These are phyloP conservation scores for Eudorina sp. DNA, from an alignment of 139 green algal genomes.

Conservation along the genomic window DNA sequence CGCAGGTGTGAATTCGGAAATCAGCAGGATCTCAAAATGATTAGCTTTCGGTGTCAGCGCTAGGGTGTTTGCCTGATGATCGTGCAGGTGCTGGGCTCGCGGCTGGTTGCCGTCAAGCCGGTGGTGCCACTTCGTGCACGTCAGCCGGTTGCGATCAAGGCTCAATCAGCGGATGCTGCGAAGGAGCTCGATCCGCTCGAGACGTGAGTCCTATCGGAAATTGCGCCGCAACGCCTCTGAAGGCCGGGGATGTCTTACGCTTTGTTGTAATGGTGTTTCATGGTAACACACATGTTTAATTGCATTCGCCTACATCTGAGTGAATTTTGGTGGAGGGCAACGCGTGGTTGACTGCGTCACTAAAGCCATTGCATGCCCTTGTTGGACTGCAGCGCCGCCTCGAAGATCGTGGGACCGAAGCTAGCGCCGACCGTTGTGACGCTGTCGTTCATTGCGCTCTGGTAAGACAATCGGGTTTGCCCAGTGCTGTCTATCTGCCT, in stretches of 20 bases:
- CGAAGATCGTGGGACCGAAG: conserved; percentile 82
- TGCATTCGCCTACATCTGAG: too few species aligned
- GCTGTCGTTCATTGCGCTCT: conserved; percentile 84
- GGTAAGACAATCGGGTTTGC: conserved; percentile 66
- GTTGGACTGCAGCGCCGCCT: conserved; percentile 63
- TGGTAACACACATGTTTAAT: too few species aligned
- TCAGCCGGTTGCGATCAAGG: not conserved
- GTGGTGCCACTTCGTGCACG: not conserved
- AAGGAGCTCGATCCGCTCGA: conserved; percentile 71
- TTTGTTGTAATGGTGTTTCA: too few species aligned
- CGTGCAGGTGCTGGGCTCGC: conserved; percentile 31
- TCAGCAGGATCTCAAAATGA: too few species aligned
- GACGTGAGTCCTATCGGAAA: conserved; percentile 53
- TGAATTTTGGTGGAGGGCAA: too few species aligned
- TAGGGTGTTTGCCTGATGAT: not conserved
- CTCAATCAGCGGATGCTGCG: conserved; percentile 21
- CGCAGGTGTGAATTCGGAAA: conserved; percentile 9
- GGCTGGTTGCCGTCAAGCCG: not conserved
- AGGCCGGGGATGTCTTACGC: too few species aligned
- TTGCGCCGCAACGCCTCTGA: not conserved
- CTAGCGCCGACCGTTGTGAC: conserved; percentile 81
- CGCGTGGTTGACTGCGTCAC: too few species aligned
- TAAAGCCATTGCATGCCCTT: too few species aligned
- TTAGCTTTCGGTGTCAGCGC: not conserved
- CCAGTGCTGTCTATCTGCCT: not conserved